A percentile compares a stretch with the other conserved stretches of the same genome.
Conservation (phyloP, 129 eudicot genomes). For the Centella asiatica region DNA sequence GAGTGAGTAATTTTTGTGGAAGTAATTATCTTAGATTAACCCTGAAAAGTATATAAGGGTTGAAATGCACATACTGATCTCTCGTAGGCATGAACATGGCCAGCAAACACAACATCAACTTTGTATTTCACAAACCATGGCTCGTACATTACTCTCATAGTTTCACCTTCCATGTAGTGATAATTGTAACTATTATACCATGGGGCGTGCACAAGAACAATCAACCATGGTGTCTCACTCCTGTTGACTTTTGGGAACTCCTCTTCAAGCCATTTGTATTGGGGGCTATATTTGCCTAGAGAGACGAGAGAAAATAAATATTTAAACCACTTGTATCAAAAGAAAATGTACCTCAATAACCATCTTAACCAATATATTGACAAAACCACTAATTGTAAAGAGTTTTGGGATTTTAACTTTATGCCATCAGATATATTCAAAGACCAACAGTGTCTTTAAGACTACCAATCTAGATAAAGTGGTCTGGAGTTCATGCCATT, state of each 20-base stretch:
- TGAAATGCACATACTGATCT: slow-evolving; percentile 35
- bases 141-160: slow-evolving; percentile 55
- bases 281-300: slow-evolving; percentile 54
- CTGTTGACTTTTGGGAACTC: slow-evolving; percentile 48
- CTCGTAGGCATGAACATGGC: slow-evolving; percentile 76
- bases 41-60: background rate
- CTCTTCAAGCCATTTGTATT: slow-evolving; percentile 38
- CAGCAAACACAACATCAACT: slow-evolving; percentile 59
- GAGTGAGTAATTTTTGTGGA: background rate
- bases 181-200: slow-evolving; percentile 55
- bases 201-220: slow-evolving; percentile 53
- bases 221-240: slow-evolving; percentile 65
- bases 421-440: background rate
- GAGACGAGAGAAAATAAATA: background rate
- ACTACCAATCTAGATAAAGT: background rate
- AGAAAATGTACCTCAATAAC: no score
- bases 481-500: background rate
- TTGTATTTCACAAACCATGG: slow-evolving; percentile 52
- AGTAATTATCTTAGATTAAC: background rate
- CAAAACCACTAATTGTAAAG: no score
- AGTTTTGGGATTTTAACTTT: no score
- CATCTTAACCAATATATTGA: background rate
- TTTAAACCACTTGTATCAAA: no score
- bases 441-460: background rate
- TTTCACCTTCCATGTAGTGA: slow-evolving; percentile 70